A percentile compares a stretch with the other conserved stretches of the same genome.
phyloP scores from a whole-genome alignment of 2,329 filamentous ascomycete genomes.

The Leptographium wingfieldii region DNA sequence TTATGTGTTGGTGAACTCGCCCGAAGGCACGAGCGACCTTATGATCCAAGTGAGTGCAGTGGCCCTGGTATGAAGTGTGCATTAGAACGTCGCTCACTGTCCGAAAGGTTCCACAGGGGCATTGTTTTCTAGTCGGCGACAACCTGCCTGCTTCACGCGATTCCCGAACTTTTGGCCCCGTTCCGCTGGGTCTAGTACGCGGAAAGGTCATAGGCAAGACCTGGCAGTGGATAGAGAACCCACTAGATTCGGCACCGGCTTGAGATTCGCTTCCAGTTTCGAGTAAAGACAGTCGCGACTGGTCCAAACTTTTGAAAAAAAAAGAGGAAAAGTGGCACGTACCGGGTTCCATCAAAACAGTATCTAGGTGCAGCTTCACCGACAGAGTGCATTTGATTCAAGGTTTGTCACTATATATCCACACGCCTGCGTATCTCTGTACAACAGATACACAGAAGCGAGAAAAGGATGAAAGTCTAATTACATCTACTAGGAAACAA shows the following conservation, averaged over 20 bases:
- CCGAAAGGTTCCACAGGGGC: conserved; percentile 70
- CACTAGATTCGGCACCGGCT: conserved; percentile 10
- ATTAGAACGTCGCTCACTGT: neutral
- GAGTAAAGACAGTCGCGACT: neutral
- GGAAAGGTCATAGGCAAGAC: conserved; percentile 63
- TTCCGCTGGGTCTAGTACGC: conserved; percentile 72
- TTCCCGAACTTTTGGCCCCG: conserved; percentile 72
- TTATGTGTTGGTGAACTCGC: conserved; percentile 56
- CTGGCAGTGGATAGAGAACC: conserved; percentile 35
- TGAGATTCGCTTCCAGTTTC: neutral
- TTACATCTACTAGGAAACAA: conserved; percentile 15
- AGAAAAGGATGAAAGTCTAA: conserved; percentile 12
- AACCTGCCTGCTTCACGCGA: conserved; percentile 76
- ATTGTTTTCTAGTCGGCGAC: conserved; percentile 85
- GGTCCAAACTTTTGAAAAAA: neutral
- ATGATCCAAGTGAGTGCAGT: conserved; percentile 50
- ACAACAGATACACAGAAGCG: neutral
- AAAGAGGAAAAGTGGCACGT: neutral
- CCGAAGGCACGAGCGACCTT: conserved; percentile 31
- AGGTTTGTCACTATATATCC: conserved; percentile 1
- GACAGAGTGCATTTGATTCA: neutral
- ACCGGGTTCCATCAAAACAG: neutral
- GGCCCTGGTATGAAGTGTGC: neutral
- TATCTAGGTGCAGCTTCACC: neutral
- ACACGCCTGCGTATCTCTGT: neutral